A percentile compares a stretch with the other conserved stretches of the same genome.
phyloP scores from a whole-genome alignment of 2,329 filamentous ascomycete genomes.

The Calonectria hawksworthii region DNA sequence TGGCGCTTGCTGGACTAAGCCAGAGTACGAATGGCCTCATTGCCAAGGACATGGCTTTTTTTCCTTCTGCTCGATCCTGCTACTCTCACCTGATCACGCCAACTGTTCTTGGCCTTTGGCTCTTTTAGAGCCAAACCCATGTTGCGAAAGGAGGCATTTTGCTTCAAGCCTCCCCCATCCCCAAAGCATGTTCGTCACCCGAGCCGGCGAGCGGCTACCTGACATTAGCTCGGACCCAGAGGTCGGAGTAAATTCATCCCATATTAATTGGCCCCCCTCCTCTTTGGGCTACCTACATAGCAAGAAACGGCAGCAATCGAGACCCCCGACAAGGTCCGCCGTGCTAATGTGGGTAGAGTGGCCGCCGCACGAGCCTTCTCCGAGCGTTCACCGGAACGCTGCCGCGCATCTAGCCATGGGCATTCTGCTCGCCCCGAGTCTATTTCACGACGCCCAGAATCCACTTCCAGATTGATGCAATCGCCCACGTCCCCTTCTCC shows the following conservation, averaged over 20 bases:
- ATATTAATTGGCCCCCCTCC: neutral
- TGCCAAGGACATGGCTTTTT: neutral
- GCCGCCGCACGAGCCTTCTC: constrained; percentile 4
- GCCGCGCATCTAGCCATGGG: neutral
- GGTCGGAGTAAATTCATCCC: constrained; percentile 14
- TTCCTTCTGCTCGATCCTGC: neutral
- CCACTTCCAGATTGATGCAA: neutral
- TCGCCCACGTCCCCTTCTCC: neutral
- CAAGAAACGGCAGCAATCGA: neutral
- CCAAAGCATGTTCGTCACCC: neutral
- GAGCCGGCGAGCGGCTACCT: neutral
- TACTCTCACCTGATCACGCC: neutral
- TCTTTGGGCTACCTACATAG: neutral
- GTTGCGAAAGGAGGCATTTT: too few relatives aligned
- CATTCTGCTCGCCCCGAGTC: neutral
- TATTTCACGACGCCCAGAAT: neutral
- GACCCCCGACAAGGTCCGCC: neutral
- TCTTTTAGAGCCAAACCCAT: neutral
- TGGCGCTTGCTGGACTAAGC: neutral
- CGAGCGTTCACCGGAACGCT: neutral
- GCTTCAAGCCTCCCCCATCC: neutral
- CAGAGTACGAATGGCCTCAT: neutral
- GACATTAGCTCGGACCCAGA: neutral
- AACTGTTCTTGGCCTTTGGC: neutral
- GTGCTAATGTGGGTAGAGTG: neutral